Evolutionary conservation across 441 rosid species (phyloP), one percentile per base, ranked within the genome.

Genomic region (Dalechampia spathulata): DNA sequence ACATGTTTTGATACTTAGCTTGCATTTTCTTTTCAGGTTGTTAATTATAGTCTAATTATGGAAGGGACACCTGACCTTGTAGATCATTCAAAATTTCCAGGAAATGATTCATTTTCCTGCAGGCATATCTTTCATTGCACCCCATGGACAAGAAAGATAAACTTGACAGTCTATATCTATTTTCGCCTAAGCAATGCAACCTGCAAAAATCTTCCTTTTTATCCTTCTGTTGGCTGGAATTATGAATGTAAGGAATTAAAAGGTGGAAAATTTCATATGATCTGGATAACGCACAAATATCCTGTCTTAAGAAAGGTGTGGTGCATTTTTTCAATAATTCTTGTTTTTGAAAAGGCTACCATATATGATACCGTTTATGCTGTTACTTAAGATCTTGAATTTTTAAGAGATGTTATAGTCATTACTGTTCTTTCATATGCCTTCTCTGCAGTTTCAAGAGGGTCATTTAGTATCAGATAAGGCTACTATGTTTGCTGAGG

Each of bases 221-320:
- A 71, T 72, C 75, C 78, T 42, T 60, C 65, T 57, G 40, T 57
- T 60, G 69, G 57, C 64, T 34, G 51, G 52, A 70, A 63, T 64
- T 67, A 72, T 47, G 67, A 74, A 40, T 50, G 52, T 49, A 62
- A 58, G 65, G 86, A 80, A 44, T 72, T 73, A 39, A 68, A 64
- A 62, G 71, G 63, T 55, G 87, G 79, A 53, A 61, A 12, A 57
- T 85, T 82, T 78, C 97, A 86, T 76, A 65, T 86, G 57, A 70
- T 86, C 52, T 65, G 62, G 38, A 62, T 86, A 62, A 72, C 78
- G 20, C 97, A 83, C 72, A 89, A 83, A 73, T 83, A 78, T 72
- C 90, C 90, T 63, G 36, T 63, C 12, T 65, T 69, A 23, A 73
- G 52, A 53, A 77, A 81, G 76, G 95, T 84, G 74, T 38, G 67